phyloP scores from a whole-genome alignment of 345 rosid species.

The Eucalyptus polybractea region DNA sequence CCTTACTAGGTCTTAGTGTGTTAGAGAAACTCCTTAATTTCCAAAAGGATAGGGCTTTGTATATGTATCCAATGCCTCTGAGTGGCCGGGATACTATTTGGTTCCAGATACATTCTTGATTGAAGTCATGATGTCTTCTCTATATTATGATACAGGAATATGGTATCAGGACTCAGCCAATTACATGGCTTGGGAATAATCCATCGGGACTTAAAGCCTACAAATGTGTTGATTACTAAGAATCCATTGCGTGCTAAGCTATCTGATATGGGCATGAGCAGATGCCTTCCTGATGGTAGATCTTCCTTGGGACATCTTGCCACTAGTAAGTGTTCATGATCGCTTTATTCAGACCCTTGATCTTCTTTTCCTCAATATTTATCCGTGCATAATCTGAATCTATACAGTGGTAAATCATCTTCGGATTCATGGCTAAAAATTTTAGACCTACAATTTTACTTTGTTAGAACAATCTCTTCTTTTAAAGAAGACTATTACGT shows the following conservation, averaged over 20 bases:
- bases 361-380: neutral
- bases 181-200: no score
- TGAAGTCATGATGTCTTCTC: no score
- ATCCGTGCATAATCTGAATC: no score
- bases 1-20: no score
- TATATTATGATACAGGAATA: no score
- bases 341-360: neutral
- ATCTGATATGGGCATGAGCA: slow-evolving; percentile 97
- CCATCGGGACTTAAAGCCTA: no score
- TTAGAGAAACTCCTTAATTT: no score
- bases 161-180: no score
- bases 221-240: slow-evolving; percentile 10
- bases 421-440: neutral
- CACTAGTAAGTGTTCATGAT: slow-evolving; percentile 32
- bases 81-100: fast-evolving
- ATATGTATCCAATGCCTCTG: fast-evolving
- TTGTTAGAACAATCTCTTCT: neutral
- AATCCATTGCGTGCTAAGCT: slow-evolving; percentile 39
- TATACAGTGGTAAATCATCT: no score
- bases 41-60: no score
- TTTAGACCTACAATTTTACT: neutral
- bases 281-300: slow-evolving; percentile 1
- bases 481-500: neutral
- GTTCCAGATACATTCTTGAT: neutral
- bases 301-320: slow-evolving; percentile 53